phyloP scores from a whole-genome alignment of 768 basidiomycete species.

The Podaxis carcinomalis region DNA sequence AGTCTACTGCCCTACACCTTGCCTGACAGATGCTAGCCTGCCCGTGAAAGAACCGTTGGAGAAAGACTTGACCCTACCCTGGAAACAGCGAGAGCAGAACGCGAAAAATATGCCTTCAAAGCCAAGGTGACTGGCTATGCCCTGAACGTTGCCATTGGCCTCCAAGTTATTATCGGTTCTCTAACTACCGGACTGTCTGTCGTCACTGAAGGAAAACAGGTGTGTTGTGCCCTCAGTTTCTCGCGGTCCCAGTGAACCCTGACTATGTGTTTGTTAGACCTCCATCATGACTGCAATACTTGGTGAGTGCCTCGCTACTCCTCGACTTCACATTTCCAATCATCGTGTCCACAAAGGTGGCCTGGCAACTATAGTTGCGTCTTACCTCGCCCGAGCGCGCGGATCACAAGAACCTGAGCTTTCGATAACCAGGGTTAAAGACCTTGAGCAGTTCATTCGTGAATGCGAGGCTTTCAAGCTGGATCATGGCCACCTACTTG shows the following conservation, averaged over 20 bases:
- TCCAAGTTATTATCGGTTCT: slow-evolving; percentile 63
- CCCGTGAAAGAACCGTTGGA: slow-evolving; percentile 34
- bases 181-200: slow-evolving; percentile 60
- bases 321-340: background rate
- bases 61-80: slow-evolving; percentile 56
- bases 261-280: slow-evolving; percentile 23
- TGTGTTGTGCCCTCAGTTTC: slow-evolving; percentile 15
- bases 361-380: slow-evolving; percentile 63
- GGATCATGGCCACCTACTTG: slow-evolving; percentile 45
- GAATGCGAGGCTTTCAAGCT: slow-evolving; percentile 53
- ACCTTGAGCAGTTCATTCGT: slow-evolving; percentile 65
- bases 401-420: slow-evolving; percentile 69
- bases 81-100: slow-evolving; percentile 39
- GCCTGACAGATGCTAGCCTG: background rate
- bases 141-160: slow-evolving; percentile 47
- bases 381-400: slow-evolving; percentile 66
- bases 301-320: slow-evolving; percentile 21
- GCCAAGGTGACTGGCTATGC: slow-evolving; percentile 36
- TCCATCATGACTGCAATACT: slow-evolving; percentile 32
- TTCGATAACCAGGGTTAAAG: slow-evolving; percentile 50
- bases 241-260: background rate
- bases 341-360: slow-evolving; percentile 38
- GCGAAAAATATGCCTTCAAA: slow-evolving; percentile 42
- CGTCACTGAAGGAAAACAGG: slow-evolving; percentile 37
- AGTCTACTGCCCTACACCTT: background rate